Conservation (phyloP, 148 eudicot genomes). For the Nepenthes mirabilis region DNA sequence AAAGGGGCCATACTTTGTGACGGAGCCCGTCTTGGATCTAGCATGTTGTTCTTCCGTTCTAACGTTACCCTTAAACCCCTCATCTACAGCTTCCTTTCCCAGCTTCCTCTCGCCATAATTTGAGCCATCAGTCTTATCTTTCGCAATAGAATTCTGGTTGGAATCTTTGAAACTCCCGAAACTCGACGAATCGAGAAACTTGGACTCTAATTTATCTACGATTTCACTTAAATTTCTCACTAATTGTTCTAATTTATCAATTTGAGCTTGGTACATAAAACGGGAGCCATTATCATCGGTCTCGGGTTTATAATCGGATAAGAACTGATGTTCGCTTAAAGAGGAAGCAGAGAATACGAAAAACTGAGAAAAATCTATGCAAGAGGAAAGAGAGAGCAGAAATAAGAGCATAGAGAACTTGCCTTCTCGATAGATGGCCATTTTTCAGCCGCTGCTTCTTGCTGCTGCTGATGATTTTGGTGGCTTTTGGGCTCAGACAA, state of each 20-base stretch:
- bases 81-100: constrained; percentile 8
- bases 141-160: constrained; percentile 3
- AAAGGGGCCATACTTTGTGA: constrained; percentile 57
- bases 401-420: constrained; percentile 27
- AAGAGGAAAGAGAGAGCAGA: constrained; percentile 14
- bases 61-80: constrained; percentile 2
- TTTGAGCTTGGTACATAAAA: constrained; percentile 38
- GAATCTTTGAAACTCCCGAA: constrained; percentile 4
- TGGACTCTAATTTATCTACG: constrained; percentile 65
- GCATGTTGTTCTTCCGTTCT: constrained; percentile 10
- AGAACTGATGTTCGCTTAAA: constrained; percentile 9
- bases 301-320: neutral
- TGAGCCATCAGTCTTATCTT: constrained; percentile 8
- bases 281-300: constrained; percentile 4
- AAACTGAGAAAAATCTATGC: constrained; percentile 12
- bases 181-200: constrained; percentile 9
- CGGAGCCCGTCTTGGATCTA: constrained; percentile 20
- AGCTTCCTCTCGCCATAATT: constrained; percentile 1
- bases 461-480: constrained; percentile 1
- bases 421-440: constrained; percentile 36
- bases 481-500: constrained; percentile 1
- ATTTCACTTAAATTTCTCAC: constrained; percentile 51
- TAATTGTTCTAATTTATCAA: constrained; percentile 62
- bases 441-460: constrained; percentile 6
- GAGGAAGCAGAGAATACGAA: constrained; percentile 15